A percentile compares a stretch with the other conserved stretches of the same genome.
phyloP scores from a whole-genome alignment of 495 filamentous ascomycete genomes.

The Aspergillus coremiiformis region DNA sequence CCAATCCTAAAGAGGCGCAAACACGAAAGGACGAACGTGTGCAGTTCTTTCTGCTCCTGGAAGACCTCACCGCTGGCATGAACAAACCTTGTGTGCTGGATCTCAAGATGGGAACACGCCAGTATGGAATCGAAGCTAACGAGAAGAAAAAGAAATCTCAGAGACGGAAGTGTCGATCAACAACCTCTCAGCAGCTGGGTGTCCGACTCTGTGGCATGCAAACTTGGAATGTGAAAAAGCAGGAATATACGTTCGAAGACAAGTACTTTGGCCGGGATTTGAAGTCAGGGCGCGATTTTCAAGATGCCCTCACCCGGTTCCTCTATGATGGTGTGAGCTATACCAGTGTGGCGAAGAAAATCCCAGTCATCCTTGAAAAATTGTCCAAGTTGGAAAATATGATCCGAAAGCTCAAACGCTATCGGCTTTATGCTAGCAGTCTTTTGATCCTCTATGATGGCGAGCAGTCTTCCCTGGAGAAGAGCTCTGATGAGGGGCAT shows the following conservation, averaged over 20 bases:
- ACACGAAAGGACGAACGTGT: constrained; percentile 62
- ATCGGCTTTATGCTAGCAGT: constrained; percentile 94
- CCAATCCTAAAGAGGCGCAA: constrained; percentile 78
- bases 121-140: constrained; percentile 90
- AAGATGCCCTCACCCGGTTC: constrained; percentile 79
- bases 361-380: constrained; percentile 80
- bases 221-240: constrained; percentile 79
- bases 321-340: constrained; percentile 85
- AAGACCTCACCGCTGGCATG: constrained; percentile 96
- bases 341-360: constrained; percentile 68
- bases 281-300: constrained; percentile 84
- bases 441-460: constrained; percentile 92
- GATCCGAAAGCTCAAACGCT: constrained; percentile 68
- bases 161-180: constrained; percentile 81
- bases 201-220: constrained; percentile 95
- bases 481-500: constrained; percentile 36
- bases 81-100: constrained; percentile 92
- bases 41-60: constrained; percentile 89
- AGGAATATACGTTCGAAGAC: constrained; percentile 84
- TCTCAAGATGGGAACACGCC: constrained; percentile 98
- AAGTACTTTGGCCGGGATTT: constrained; percentile 93
- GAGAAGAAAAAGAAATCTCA: constrained; percentile 92
- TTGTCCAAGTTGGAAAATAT: constrained; percentile 73
- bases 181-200: constrained; percentile 84
- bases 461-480: constrained; percentile 31